Base-by-base conservation (phyloP, 2,329 filamentous ascomycete species). In the Neofusicoccum parvum region DNA sequence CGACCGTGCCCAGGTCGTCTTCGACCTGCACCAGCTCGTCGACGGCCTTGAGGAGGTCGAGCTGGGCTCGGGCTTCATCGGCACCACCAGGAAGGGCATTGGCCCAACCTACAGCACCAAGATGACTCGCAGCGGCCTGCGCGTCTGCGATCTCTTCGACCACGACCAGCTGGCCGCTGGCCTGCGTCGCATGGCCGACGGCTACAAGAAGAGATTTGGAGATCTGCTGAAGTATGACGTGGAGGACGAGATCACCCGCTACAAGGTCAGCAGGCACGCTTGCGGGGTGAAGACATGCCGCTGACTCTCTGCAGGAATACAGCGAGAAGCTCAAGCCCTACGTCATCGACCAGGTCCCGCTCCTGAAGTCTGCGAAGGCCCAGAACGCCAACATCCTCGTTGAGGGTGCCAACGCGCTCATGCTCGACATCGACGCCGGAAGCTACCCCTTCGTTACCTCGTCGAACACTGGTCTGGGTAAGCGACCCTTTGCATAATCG, bases 141-240 rank as follows among this genome's bases (percentile, higher is more conserved):
- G 84, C 70, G 80, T 91, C 62, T 81, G 82, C 66, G 89, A 92
- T 65, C 81, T 92, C 68, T 92, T 92, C 74, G 81, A 90, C 73
- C 83, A 87, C 74, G 80, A 85, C 46, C 74, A 83, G 7, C 92
- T 93, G 70, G 90, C 92, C 78, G 73, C 77, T 46, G 90, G 90
- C 76, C 78, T 93, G 49, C 83, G 88, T 46, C 78, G 81, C 27
- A 79, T 93, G 54, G 88, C 85, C 9, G 70, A 77, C 5, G 87
- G 86, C n/a, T 90, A 85, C 78, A 83, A 87, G 80, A 88, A 89
- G 79, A 82, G 89, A 60, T 92, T 87, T 71, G 90, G 90, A 7
- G 86, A 90, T 69, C 77, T 91, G 32, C 78, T 90, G 64, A 74
- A 87, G 74, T 89, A 89, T 72, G 87, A 92, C 68, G 83, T 89